Conservation (phyloP, 2,329 filamentous ascomycete genomes). For the Sarocladiaceae sp. region DNA sequence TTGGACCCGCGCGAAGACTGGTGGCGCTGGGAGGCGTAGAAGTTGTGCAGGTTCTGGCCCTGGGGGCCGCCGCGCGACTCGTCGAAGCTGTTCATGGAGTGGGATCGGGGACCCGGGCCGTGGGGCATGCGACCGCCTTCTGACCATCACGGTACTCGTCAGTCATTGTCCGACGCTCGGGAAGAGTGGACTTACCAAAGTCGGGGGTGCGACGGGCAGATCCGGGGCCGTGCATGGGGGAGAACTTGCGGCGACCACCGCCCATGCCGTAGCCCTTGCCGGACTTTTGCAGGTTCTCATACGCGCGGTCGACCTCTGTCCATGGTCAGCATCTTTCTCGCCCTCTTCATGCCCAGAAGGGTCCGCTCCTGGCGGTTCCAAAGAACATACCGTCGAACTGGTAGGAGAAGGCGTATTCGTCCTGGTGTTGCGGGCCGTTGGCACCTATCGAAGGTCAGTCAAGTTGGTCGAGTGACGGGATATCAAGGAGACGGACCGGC, state of each 20-base stretch:
- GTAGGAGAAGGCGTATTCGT: constrained; percentile 78
- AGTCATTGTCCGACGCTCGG: constrained; percentile 13
- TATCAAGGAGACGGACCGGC: constrained; percentile 26
- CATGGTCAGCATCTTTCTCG: too few species aligned
- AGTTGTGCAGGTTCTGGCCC: constrained; percentile 80
- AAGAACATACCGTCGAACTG: constrained; percentile 79
- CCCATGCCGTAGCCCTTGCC: constrained; percentile 79
- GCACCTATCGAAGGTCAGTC: constrained; percentile 50
- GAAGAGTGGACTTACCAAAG: constrained; percentile 20
- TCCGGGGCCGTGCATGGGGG: constrained; percentile 18
- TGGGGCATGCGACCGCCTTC: constrained; percentile 68
- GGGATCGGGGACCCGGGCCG: constrained; percentile 65
- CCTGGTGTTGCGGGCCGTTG: constrained; percentile 68
- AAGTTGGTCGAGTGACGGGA: background rate
- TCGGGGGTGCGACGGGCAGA: constrained; percentile 16
- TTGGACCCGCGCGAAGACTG: constrained; percentile 76
- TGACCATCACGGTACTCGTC: constrained; percentile 13
- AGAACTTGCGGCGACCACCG: constrained; percentile 77
- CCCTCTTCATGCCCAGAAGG: too few species aligned
- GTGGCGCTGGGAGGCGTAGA: constrained; percentile 91
- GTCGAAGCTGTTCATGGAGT: constrained; percentile 80
- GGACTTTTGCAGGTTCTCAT: constrained; percentile 94
- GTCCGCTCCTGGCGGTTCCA: too few species aligned
- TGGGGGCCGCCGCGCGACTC: constrained; percentile 64
- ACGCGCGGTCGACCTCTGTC: constrained; percentile 89